Evolutionary conservation across 2,329 filamentous ascomycete species (phyloP).

Genomic region (Nothopassalora personata): DNA sequence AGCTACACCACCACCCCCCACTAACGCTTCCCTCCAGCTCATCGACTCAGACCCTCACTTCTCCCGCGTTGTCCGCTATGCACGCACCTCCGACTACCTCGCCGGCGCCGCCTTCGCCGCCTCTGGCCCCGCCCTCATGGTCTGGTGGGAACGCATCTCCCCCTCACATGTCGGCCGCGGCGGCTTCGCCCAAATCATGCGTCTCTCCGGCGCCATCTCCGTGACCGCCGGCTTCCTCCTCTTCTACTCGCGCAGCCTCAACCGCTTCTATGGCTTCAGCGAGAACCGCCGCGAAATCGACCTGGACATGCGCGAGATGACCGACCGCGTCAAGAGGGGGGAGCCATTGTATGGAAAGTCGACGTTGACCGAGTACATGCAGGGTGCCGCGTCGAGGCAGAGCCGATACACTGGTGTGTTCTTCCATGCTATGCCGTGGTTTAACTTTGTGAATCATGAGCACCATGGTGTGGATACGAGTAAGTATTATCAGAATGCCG

Average conservation of each 20-base stretch:
- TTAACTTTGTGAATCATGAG: constrained; percentile 96
- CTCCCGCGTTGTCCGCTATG: constrained; percentile 82
- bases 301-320: constrained; percentile 98
- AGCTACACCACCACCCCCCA: constrained; percentile 1
- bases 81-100: constrained; percentile 76
- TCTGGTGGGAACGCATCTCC: constrained; percentile 74
- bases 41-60: constrained; percentile 99
- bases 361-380: constrained; percentile 76
- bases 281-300: constrained; percentile 90
- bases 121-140: constrained; percentile 68
- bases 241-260: constrained; percentile 75
- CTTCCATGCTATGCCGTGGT: constrained; percentile 83
- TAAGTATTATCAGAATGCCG: constrained; percentile 95
- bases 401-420: constrained; percentile 85
- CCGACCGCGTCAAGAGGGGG: constrained; percentile 87
- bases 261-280: constrained; percentile 88
- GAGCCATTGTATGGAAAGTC: constrained; percentile 83
- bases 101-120: constrained; percentile 63
- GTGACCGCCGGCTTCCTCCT: constrained; percentile 73
- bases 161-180: constrained; percentile 80
- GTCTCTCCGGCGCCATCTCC: constrained; percentile 68
- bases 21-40: constrained; percentile 56
- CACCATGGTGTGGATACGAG: constrained; percentile 96
- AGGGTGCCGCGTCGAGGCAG: constrained; percentile 87
- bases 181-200: constrained; percentile 77